Evolutionary conservation across 148 eudicot species (phyloP), one percentile per base, ranked within the genome.

Genomic region (Vaccinium macrocarpon): DNA sequence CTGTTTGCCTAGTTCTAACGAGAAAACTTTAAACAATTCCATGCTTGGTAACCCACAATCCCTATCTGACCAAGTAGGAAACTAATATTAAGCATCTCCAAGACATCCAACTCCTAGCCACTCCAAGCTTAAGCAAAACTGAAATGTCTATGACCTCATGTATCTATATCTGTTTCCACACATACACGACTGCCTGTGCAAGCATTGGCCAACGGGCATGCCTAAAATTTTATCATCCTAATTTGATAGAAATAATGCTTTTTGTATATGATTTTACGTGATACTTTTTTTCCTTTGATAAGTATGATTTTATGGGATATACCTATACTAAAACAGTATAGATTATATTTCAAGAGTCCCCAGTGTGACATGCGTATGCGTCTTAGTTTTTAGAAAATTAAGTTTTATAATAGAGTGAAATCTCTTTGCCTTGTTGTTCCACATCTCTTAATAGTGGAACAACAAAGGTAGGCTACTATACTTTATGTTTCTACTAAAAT

Each of bases 71-170:
- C 16, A 57, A 80, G 46, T 50, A 19, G 70, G 6, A 57, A 57
- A 6, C 70, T 29, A 59, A 19, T 10, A 80, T 5, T 53, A 25
- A 3, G 56, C 42, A 78, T 12, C 53, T 53, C 52, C 72, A 38
- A 81, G 74, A 48, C 55, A 62, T 46, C 55, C 74, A 23, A 81
- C 32, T 13, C 52, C 19, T 59, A 59, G 82, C 61, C 32, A 49
- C 51, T 80, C 72, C 70, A 61, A 80, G 38, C 82, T 72, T 14
- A 25, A 66, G 15, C 72, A 66, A 66, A 35, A 25, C 68, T 27
- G 25, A 25, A 11, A 25, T 6, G 7, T 25, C 72, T 23, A 66
- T 35, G 11, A 32, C 35, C 72, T 10, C 72, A 12, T 66, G 35
- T 66, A 66, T 66, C 15, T 25, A 25, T 61, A 66, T 66, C 15